These are phyloP conservation scores for Parascedosporium putredinis DNA, from an alignment of 2,329 filamentous ascomycete genomes.

Conservation along the genomic window DNA sequence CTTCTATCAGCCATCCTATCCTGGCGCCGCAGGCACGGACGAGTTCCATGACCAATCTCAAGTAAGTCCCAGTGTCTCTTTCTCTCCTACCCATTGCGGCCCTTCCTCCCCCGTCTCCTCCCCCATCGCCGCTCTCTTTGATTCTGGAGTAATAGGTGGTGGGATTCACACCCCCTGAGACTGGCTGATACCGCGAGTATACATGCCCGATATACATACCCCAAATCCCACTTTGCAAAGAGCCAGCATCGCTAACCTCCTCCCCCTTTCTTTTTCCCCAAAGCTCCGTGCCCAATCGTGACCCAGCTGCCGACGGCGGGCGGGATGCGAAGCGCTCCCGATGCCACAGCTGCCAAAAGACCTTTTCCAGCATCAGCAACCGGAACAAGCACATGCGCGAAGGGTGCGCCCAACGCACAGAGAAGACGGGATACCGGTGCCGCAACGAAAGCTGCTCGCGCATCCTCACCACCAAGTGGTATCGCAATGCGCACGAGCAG, in stretches of 20 bases:
- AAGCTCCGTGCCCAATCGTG: neutral
- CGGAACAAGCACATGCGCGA: constrained; percentile 22
- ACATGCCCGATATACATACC: neutral
- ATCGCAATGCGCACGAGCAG: constrained; percentile 18
- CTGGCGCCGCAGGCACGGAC: neutral
- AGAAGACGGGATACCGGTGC: constrained; percentile 16
- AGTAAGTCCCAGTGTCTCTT: neutral
- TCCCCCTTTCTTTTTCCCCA: neutral
- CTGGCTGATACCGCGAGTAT: too few relatives aligned
- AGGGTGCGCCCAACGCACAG: constrained; percentile 14
- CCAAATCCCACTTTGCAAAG: neutral
- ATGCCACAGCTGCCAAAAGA: constrained; percentile 18
- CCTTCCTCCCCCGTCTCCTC: too few relatives aligned
- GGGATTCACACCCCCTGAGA: too few relatives aligned
- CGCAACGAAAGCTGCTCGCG: constrained; percentile 16
- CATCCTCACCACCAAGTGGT: constrained; percentile 19
- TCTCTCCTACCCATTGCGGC: neutral
- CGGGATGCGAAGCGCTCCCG: constrained; percentile 7
- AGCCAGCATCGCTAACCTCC: too few relatives aligned
- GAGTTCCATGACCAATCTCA: neutral
- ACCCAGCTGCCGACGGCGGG: too few relatives aligned
- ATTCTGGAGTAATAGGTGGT: too few relatives aligned
- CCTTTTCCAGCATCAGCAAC: constrained; percentile 20
- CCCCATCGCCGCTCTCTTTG: too few relatives aligned
- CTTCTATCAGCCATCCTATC: neutral